A percentile compares a stretch with the other conserved stretches of the same genome.
Conservation (phyloP, 208 protist genomes). For the Porcisia hertigi region DNA sequence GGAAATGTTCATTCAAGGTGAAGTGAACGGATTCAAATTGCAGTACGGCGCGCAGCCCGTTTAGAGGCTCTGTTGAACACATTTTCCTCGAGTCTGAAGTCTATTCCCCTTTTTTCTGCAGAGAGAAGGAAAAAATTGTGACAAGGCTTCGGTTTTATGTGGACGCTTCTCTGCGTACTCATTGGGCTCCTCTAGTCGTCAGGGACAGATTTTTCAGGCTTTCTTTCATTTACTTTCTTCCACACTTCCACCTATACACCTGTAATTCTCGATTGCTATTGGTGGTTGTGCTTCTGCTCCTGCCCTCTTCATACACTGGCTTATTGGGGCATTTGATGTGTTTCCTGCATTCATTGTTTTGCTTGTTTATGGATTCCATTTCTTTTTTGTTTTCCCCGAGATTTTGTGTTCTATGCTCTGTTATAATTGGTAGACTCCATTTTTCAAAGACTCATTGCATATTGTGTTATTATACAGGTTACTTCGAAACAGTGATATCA, state of each 20-base stretch:
- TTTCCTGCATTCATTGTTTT: slow-evolving; percentile 1
- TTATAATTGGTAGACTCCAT: slow-evolving; percentile 14
- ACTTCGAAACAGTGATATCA: background rate
- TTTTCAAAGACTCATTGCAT: background rate
- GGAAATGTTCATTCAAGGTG: slow-evolving; percentile 74
- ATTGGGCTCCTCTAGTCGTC: background rate
- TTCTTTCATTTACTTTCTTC: background rate
- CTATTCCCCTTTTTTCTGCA: background rate
- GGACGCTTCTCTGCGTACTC: background rate
- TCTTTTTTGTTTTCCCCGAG: slow-evolving; percentile 6
- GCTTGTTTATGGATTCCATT: background rate
- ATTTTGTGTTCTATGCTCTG: background rate
- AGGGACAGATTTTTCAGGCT: background rate
- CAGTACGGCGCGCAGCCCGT: slow-evolving; percentile 55
- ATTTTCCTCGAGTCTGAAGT: background rate
- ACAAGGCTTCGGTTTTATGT: background rate
- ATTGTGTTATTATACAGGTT: background rate
- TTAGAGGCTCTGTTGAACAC: slow-evolving; percentile 21
- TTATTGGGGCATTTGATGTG: background rate
- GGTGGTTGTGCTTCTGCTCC: background rate
- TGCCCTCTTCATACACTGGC: background rate
- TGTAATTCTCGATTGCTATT: background rate
- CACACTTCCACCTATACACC: background rate
- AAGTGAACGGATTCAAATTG: slow-evolving; percentile 72
- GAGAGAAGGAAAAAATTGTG: background rate